Conservation (phyloP, 1,139 yeast species). For the Pichia sp. region DNA sequence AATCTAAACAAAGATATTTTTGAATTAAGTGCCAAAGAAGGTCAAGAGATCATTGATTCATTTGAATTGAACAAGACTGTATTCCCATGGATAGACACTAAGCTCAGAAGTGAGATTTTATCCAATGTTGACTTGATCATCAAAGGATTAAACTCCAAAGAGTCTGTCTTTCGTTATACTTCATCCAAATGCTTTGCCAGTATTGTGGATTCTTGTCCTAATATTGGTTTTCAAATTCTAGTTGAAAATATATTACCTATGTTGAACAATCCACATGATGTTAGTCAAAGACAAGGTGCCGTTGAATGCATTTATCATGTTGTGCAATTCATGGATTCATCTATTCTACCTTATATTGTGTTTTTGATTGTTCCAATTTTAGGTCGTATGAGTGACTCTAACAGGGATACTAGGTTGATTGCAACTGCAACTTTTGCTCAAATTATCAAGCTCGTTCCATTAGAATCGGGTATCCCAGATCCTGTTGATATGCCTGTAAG, state of each 20-base stretch:
- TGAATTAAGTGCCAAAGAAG: constrained; percentile 45
- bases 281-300: constrained; percentile 86
- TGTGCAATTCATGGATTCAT: constrained; percentile 80
- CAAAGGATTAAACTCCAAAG: constrained; percentile 62
- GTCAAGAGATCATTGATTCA: constrained; percentile 84
- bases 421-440: constrained; percentile 98
- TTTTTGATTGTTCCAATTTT: constrained; percentile 92
- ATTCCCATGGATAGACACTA: constrained; percentile 54
- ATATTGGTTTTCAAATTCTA: constrained; percentile 69
- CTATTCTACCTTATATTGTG: constrained; percentile 88
- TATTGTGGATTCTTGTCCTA: constrained; percentile 69
- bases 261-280: constrained; percentile 72
- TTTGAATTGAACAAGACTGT: constrained; percentile 77
- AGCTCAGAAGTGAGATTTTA: constrained; percentile 48
- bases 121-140: constrained; percentile 47
- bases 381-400: constrained; percentile 97
- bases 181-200: constrained; percentile 89
- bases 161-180: constrained; percentile 81
- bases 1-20: constrained; percentile 33
- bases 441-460: constrained; percentile 88
- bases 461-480: constrained; percentile 96
- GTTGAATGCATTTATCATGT: constrained; percentile 87
- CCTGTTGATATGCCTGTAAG: constrained; percentile 90
- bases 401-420: constrained; percentile 78
- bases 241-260: constrained; percentile 78